Evolutionary conservation across 805 yeast genomes (phyloP), one percentile per base, ranked within the genome.

Genomic region (Wickerhamiella sergipiensis): DNA sequence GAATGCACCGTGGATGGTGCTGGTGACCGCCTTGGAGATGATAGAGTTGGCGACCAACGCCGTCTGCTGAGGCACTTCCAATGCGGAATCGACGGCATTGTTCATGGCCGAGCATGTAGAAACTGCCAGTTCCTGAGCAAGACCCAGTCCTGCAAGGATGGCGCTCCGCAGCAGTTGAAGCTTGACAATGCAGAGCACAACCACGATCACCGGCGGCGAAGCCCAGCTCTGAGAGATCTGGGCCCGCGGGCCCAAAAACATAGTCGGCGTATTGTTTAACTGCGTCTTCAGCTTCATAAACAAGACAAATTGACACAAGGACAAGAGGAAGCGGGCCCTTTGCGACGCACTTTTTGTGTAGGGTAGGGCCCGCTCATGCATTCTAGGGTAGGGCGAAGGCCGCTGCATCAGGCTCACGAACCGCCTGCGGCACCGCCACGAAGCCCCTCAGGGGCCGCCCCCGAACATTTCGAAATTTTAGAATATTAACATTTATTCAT

Each of bases 131-230:
- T 55, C 44, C 54, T 70, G 60, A 3, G 79, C 70, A 10, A 67
- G 62, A 8, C 60, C 56, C 2, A 85, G 57, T 0, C 78, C 70
- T 9, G 68, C 53, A 13, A 61, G 48, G 1, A 86, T 58, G 0
- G 83, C 69, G 4, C 55, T 61, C 18, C 73, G 67, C 58, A 88
- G 84, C 1, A 88, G 61, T 2, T 71, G 57, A 2, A 89, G 58
- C 59, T 87, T 87, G 3, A 85, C 55, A 1, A 80, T 67, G 9
- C 83, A 69, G 1, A 90, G 62, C 0, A 77, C 56, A 13, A 81
- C 52, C 1, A 78, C 59, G 0, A 88, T 52, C 0, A 94, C 74
- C 59, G 76, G 78, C 52, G 78, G 75, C 60, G 86, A 84, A 19
- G 85, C 42, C 67, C 67, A 65, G 1, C 61, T 60, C 47, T 67